These are phyloP conservation scores for Nakazawaea molendinolei DNA, from an alignment of 805 yeast genomes.

Conservation along the genomic window DNA sequence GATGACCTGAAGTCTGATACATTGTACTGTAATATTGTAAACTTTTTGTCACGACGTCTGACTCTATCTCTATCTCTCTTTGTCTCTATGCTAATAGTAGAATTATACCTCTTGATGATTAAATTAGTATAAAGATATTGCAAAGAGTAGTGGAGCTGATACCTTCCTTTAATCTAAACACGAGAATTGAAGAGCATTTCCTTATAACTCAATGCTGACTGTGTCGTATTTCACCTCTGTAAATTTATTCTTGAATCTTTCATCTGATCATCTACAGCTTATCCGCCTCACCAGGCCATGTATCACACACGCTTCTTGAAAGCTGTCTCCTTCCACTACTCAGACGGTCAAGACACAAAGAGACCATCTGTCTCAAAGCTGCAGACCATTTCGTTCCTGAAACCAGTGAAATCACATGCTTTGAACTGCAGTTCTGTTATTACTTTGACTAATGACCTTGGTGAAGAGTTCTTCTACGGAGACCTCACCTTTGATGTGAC, in stretches of 20 bases:
- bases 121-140: too few species aligned
- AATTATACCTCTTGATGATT: too few species aligned
- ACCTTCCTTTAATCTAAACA: too few species aligned
- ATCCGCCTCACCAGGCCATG: slow-evolving; percentile 15
- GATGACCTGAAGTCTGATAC: slow-evolving; percentile 92
- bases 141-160: too few species aligned
- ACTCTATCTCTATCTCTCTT: too few species aligned
- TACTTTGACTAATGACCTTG: slow-evolving; percentile 31
- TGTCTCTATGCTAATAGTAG: too few species aligned
- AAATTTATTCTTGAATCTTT: too few species aligned
- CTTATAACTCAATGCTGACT: too few species aligned
- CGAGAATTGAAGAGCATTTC: neutral
- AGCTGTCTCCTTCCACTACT: slow-evolving; percentile 18
- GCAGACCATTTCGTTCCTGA: neutral
- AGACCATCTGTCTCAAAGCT: neutral
- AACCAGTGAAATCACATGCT: neutral
- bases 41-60: too few species aligned
- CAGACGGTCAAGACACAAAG: slow-evolving; percentile 12
- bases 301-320: slow-evolving; percentile 29
- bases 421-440: slow-evolving; percentile 13
- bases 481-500: too few species aligned
- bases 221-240: too few species aligned
- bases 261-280: neutral
- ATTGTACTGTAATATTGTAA: slow-evolving; percentile 21
- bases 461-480: slow-evolving; percentile 32